Conservation (phyloP, 345 rosid species). For the Citrus inodora region DNA sequence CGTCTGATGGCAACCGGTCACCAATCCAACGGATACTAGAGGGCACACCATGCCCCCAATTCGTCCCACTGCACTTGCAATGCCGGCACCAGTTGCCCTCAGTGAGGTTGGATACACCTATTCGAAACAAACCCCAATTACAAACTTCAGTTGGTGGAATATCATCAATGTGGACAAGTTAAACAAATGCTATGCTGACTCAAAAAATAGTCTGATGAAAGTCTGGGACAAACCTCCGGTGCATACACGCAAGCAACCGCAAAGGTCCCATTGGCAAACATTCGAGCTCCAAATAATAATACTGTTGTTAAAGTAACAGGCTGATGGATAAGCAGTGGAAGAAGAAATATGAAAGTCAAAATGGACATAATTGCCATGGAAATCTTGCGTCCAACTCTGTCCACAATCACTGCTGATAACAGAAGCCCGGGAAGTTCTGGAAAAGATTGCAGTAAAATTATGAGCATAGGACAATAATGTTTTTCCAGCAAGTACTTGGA, state of each 20-base stretch:
- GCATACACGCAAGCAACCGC: constrained; percentile 42
- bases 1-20: constrained; percentile 53
- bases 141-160: too few species aligned
- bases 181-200: too few species aligned
- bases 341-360: constrained; percentile 37
- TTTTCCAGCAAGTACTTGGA: too few species aligned
- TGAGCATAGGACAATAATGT: too few species aligned
- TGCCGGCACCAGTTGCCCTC: constrained; percentile 57
- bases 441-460: neutral
- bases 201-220: too few species aligned
- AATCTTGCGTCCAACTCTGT: constrained; percentile 56
- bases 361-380: constrained; percentile 47
- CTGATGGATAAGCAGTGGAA: constrained; percentile 45
- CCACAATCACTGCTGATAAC: constrained; percentile 50
- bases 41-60: constrained; percentile 65
- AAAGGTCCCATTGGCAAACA: constrained; percentile 43
- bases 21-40: constrained; percentile 49
- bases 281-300: constrained; percentile 56
- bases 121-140: neutral
- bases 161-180: too few species aligned
- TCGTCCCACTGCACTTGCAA: constrained; percentile 53
- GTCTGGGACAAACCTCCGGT: constrained; percentile 47
- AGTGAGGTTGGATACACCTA: constrained; percentile 59
- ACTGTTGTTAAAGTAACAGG: constrained; percentile 37
- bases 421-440: constrained; percentile 68